Evolutionary conservation across 441 rosid species (phyloP).

Genomic region (Bruguiera hainesii): DNA sequence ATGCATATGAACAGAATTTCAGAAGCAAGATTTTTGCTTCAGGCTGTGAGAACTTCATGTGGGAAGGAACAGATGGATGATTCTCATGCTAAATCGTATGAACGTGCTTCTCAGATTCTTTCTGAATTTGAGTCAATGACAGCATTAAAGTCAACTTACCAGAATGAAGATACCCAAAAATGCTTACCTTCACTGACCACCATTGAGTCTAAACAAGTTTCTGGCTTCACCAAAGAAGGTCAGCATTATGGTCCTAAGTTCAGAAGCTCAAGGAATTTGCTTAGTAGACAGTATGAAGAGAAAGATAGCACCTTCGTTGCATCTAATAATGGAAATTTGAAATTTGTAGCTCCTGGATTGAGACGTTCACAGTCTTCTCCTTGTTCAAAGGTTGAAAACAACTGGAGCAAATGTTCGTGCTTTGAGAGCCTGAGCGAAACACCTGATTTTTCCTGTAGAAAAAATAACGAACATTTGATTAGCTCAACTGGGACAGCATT

Average conservation of each 20-base stretch:
- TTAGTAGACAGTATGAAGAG: constrained; percentile 10
- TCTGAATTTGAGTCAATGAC: constrained; percentile 34
- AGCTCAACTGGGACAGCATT: constrained; percentile 7
- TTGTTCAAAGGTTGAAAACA: neutral
- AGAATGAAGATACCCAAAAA: constrained; percentile 15
- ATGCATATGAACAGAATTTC: constrained; percentile 57
- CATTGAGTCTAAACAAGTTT: constrained; percentile 14
- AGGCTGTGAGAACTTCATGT: constrained; percentile 42
- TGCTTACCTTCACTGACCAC: constrained; percentile 4
- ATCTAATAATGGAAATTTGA: constrained; percentile 15
- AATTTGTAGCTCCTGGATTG: constrained; percentile 15
- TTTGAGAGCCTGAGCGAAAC: constrained; percentile 16
- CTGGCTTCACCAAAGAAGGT: constrained; percentile 1
- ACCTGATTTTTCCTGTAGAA: neutral
- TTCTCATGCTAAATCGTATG: constrained; percentile 57
- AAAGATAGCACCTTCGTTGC: constrained; percentile 12
- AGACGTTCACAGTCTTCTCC: constrained; percentile 4
- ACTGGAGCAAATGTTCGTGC: constrained; percentile 23
- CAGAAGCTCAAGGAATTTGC: neutral
- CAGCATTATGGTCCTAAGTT: neutral
- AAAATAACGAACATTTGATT: constrained; percentile 27
- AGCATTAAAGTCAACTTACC: constrained; percentile 2
- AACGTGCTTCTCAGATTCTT: constrained; percentile 63
- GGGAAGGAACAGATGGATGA: constrained; percentile 48
- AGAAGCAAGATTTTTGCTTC: constrained; percentile 69